Conservation (phyloP, 306 rosid genomes). For the Cyclanthera cordifolia region DNA sequence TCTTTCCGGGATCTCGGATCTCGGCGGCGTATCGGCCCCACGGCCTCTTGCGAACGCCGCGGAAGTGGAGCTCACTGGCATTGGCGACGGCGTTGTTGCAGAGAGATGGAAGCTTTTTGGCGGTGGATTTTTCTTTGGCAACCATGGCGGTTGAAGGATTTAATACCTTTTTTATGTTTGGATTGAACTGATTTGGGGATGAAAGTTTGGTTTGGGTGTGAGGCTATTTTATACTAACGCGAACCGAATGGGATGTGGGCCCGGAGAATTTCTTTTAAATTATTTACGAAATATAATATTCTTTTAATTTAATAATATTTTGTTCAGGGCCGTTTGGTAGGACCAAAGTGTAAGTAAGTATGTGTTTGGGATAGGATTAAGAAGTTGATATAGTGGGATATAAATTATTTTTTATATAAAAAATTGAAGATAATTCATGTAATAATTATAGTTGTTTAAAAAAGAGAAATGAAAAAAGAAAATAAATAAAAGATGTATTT, state of each 20-base stretch:
- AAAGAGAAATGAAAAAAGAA: too few relatives aligned
- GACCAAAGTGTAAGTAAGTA: too few relatives aligned
- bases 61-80: constrained; percentile 12
- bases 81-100: background rate
- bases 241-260: background rate
- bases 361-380: too few relatives aligned
- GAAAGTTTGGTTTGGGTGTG: background rate
- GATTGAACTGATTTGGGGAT: background rate
- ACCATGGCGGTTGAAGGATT: constrained; percentile 8
- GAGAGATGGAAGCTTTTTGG: background rate
- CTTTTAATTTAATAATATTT: too few relatives aligned
- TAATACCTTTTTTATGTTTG: background rate
- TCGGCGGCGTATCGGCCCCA: constrained; percentile 28
- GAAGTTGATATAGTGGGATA: too few relatives aligned
- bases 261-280: background rate
- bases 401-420: too few relatives aligned
- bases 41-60: constrained; percentile 22
- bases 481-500: too few relatives aligned
- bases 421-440: too few relatives aligned
- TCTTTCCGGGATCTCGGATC: constrained; percentile 22
- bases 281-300: too few relatives aligned
- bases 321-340: too few relatives aligned
- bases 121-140: background rate
- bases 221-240: background rate
- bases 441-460: too few relatives aligned